Evolutionary conservation across 2,329 filamentous ascomycete species (phyloP).

Genomic region (Neofusicoccum umdonicola): DNA sequence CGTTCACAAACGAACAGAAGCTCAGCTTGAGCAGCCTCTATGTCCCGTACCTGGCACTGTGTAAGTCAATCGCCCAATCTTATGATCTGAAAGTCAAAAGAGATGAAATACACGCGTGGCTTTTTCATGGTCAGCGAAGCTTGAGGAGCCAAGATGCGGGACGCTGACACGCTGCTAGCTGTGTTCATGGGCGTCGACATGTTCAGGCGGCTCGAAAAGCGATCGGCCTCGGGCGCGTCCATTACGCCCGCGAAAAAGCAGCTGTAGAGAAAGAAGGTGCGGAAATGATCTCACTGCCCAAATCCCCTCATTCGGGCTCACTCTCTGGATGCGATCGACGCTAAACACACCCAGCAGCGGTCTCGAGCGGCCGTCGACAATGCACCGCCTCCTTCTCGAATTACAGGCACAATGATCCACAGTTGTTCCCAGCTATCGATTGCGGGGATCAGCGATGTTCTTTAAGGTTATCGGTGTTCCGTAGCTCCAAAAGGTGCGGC

Average conservation of each 20-base stretch:
- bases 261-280: background rate
- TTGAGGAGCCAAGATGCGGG: background rate
- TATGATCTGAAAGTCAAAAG: background rate
- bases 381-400: background rate
- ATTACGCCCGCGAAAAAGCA: background rate
- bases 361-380: background rate
- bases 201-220: conserved; percentile 7
- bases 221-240: background rate
- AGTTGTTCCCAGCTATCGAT: background rate
- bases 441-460: background rate
- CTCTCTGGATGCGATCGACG: background rate
- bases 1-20: conserved; percentile 31
- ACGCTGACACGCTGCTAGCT: background rate
- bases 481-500: background rate
- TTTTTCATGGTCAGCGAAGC: background rate
- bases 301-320: background rate
- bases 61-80: background rate
- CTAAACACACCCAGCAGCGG: background rate
- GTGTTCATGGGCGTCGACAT: conserved; percentile 17
- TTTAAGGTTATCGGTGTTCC: conserved; percentile 4
- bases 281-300: background rate
- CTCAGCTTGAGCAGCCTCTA: conserved; percentile 35
- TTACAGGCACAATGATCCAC: conserved; percentile 5
- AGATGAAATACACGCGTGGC: background rate
- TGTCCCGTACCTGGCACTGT: conserved; percentile 32